These are phyloP conservation scores for Paramecium pentaurelia DNA, from an alignment of 73 alveolate genomes.

Conservation along the genomic window DNA sequence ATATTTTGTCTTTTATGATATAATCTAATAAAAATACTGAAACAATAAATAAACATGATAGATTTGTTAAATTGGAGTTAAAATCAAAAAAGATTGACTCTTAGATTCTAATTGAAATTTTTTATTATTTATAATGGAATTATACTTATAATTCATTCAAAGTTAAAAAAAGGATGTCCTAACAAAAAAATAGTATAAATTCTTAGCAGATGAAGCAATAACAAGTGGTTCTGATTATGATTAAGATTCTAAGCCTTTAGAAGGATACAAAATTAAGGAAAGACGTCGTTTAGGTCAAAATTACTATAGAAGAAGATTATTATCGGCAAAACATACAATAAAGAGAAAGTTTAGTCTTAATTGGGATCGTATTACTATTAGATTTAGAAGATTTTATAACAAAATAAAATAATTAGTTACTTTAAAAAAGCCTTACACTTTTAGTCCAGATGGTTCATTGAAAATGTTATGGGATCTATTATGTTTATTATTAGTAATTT, in stretches of 20 bases:
- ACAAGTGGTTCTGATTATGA: not conserved
- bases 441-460: slow-evolving; percentile 63
- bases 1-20: not conserved
- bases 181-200: not conserved
- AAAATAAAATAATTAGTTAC: not conserved
- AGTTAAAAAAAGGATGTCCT: not conserved
- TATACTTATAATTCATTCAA: not conserved
- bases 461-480: slow-evolving; percentile 72
- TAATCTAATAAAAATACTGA: not conserved
- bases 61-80: not conserved
- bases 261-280: not conserved
- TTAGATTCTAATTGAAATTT: not conserved
- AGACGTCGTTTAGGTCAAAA: not conserved
- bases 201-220: not conserved
- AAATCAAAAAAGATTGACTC: not conserved
- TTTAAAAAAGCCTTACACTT: not conserved
- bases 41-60: not conserved
- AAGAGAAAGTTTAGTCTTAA: not conserved
- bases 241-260: not conserved
- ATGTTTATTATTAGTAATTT: not conserved
- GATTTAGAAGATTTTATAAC: not conserved
- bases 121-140: not conserved
- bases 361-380: not conserved
- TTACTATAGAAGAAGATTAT: not conserved
- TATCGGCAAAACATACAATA: not conserved